Conservation (phyloP, 768 basidiomycete genomes). For the Rhodotorula kratochvilovae region DNA sequence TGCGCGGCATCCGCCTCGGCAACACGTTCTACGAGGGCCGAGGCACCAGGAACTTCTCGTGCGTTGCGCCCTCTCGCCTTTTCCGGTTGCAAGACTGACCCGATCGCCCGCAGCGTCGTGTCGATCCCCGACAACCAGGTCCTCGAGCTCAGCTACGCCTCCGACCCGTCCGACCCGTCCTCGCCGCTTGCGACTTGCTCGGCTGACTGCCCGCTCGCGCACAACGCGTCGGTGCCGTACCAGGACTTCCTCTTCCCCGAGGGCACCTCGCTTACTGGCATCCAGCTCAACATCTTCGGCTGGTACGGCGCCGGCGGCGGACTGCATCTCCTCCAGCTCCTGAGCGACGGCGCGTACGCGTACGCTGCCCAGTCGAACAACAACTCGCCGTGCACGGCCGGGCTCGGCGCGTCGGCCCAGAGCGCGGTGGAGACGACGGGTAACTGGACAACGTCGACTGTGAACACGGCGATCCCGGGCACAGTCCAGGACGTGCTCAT, state of each 20-base stretch:
- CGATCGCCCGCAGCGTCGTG: constrained; percentile 28
- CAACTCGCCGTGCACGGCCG: constrained; percentile 34
- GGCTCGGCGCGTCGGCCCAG: constrained; percentile 20
- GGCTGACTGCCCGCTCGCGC: constrained; percentile 70
- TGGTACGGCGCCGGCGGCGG: constrained; percentile 75
- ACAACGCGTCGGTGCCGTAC: constrained; percentile 69
- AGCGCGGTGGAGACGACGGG: constrained; percentile 49
- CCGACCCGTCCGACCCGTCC: constrained; percentile 55
- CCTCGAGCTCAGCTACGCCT: constrained; percentile 65
- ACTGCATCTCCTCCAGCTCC: constrained; percentile 81
- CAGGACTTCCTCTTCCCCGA: constrained; percentile 86
- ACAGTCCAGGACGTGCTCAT: constrained; percentile 72
- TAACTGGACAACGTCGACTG: constrained; percentile 60
- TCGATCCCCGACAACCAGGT: constrained; percentile 85
- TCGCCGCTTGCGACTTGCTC: constrained; percentile 74
- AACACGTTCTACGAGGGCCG: constrained; percentile 79
- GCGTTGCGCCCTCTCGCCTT: background rate
- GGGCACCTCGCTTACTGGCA: constrained; percentile 68
- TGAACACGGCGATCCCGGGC: constrained; percentile 52
- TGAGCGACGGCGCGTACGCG: constrained; percentile 66
- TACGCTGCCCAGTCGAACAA: constrained; percentile 37
- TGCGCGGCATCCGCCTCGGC: constrained; percentile 76
- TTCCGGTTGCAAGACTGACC: background rate
- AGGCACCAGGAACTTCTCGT: constrained; percentile 82
- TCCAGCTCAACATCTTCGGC: constrained; percentile 72